Evolutionary conservation across 2,329 filamentous ascomycete genomes (phyloP), one percentile per base, ranked within the genome.

Genomic region (Trichothecium roseum): DNA sequence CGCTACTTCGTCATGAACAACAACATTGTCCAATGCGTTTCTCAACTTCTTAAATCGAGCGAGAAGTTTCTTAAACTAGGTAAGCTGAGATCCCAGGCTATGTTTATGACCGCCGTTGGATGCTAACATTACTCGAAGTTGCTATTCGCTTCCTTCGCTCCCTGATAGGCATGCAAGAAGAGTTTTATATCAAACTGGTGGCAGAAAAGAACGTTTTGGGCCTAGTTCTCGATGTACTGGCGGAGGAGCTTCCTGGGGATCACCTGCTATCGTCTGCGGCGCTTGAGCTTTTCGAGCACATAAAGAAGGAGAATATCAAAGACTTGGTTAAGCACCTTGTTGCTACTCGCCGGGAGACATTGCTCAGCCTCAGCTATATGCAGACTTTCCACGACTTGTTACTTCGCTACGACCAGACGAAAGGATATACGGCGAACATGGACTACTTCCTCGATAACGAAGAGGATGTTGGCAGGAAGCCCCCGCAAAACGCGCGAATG

Each of bases 211-310:
- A 80, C 40, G 76, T 91, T 0, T 78, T 96, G 40, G 84, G 82
- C 28, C 83, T 87, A 1, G 84, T 96, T 24, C 66, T 98, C 12
- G 77, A 91, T 45, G 80, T 95, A 27, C 72, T 96, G 24, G 73
- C 82, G 37, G 76, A 84, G 45, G 91, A 86, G 0, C 82, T 95
- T 74, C 85, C 88, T 1, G 6, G 20, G 10, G 89, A 98, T 56
- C 96, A 95, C 47, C 69, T 98, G 3, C 69, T 96, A 22, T 93
- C 91, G 56, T 96, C 89, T 1, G 89, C 88, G 8, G 94, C 86
- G 48, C 69, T 96, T 8, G 91, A 98, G 51, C 74, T 98, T 30
- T 96, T 98, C 45, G 87, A 94, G 50, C 87, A 81, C 50, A 84
- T 96, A 49, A 86, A 81, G 53, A 78, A 79, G 52, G 84, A 93